Percentiles rank a stretch among this genome's conserved stretches.
Conservation (phyloP, 768 basidiomycete species). For the Leccinum uliginosum region DNA sequence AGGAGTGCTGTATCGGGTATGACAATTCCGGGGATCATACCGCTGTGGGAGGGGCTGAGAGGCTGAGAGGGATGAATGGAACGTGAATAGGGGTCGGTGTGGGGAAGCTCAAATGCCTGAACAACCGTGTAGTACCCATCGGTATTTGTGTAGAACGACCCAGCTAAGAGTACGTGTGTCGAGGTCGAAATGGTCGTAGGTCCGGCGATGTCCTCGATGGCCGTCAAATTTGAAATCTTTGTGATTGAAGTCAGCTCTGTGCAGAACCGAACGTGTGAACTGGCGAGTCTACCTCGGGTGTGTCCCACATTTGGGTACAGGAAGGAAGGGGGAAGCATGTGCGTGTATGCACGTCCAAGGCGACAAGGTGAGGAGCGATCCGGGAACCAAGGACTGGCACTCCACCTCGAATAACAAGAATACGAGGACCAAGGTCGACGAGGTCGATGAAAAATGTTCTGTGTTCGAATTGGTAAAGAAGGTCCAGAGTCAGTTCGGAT, state of each 20-base stretch:
- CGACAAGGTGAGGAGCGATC: background rate
- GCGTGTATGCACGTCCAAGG: slow-evolving; percentile 16
- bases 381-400: background rate
- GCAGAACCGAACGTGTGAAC: background rate
- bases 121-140: slow-evolving; percentile 7
- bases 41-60: slow-evolving; percentile 10
- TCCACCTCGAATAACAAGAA: slow-evolving; percentile 4
- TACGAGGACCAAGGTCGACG: slow-evolving; percentile 16
- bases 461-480: slow-evolving; percentile 13
- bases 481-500: slow-evolving; percentile 6
- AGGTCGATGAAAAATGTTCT: background rate
- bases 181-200: slow-evolving; percentile 15
- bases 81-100: background rate
- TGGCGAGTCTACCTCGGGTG: slow-evolving; percentile 1
- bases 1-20: slow-evolving; percentile 4
- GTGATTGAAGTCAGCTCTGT: background rate
- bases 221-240: background rate
- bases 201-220: background rate
- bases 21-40: slow-evolving; percentile 2
- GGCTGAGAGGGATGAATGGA: background rate
- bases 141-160: background rate
- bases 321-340: slow-evolving; percentile 2
- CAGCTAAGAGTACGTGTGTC: slow-evolving; percentile 16
- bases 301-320: background rate
- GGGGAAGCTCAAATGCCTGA: slow-evolving; percentile 14